Percentiles rank a stretch among this genome's conserved stretches.
phyloP scores from a whole-genome alignment of 345 rosid species.

The Capsella bursapastoris region DNA sequence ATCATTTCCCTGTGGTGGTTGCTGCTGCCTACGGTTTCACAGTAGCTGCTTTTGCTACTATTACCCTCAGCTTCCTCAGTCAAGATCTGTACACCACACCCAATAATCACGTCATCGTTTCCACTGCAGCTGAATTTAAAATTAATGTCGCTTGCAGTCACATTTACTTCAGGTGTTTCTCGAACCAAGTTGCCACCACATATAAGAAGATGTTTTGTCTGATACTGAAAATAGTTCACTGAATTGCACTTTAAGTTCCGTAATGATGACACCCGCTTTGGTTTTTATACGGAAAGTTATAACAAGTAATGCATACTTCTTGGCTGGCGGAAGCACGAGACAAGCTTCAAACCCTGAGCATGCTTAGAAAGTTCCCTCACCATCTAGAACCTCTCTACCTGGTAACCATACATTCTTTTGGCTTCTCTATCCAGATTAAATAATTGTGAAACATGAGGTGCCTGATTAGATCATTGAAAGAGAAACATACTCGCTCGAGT shows the following conservation, averaged over 20 bases:
- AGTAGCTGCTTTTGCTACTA: no score
- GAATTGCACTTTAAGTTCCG: background rate
- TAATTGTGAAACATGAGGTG: constrained; percentile 7
- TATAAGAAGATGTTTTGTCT: constrained; percentile 11
- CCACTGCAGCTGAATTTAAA: no score
- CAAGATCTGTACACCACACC: no score
- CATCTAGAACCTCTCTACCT: background rate
- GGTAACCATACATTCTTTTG: background rate
- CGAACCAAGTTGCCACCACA: background rate
- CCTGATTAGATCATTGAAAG: background rate
- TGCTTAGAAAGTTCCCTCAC: background rate
- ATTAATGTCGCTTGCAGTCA: no score
- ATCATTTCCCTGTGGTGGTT: no score
- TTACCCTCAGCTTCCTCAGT: no score
- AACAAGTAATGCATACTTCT: no score
- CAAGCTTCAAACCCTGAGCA: constrained; percentile 31
- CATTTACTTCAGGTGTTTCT: no score
- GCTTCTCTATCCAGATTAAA: no score
- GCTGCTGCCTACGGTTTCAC: no score
- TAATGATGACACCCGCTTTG: background rate
- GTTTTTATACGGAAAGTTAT: background rate
- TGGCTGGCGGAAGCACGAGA: background rate
- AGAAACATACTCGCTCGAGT: constrained; percentile 6
- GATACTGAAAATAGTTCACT: background rate
- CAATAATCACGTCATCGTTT: background rate